Conservation (phyloP, 306 rosid genomes). For the Cicer judaicum region DNA sequence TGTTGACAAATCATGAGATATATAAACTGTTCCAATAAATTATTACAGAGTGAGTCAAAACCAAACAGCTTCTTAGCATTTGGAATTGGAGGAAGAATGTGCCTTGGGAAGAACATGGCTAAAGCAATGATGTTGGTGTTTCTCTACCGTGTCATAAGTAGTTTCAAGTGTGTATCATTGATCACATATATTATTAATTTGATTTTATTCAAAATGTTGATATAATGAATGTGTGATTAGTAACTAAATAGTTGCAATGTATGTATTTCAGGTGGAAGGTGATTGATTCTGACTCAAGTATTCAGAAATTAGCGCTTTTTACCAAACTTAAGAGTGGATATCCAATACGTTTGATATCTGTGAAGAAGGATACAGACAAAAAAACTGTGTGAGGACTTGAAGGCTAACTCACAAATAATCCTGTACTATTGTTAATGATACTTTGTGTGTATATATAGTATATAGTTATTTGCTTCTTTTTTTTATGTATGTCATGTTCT, state of each 20-base stretch:
- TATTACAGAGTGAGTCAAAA: slow-evolving; percentile 61
- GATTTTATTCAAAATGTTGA: neutral
- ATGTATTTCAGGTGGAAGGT: slow-evolving; percentile 69
- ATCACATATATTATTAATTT: neutral
- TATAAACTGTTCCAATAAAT: neutral
- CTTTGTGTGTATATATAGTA: neutral
- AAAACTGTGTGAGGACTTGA: slow-evolving; percentile 15
- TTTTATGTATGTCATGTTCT: neutral
- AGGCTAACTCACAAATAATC: slow-evolving; percentile 6
- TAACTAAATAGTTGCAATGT: neutral
- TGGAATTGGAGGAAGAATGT: slow-evolving; percentile 92
- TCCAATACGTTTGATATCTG: slow-evolving; percentile 58
- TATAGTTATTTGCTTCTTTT: neutral
- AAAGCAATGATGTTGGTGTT: slow-evolving; percentile 87
- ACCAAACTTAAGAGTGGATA: slow-evolving; percentile 74
- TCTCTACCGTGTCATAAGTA: slow-evolving; percentile 76
- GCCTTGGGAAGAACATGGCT: slow-evolving; percentile 89
- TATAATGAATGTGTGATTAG: too few relatives aligned
- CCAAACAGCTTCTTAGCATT: slow-evolving; percentile 80
- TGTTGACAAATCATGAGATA: neutral
- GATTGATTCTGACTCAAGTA: slow-evolving; percentile 68
- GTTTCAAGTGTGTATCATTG: slow-evolving; percentile 58
- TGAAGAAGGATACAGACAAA: slow-evolving; percentile 5
- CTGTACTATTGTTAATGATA: neutral
- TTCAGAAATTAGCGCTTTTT: slow-evolving; percentile 75